Evolutionary conservation across 345 rosid species (phyloP).

Genomic region (Anacardium occidentale): DNA sequence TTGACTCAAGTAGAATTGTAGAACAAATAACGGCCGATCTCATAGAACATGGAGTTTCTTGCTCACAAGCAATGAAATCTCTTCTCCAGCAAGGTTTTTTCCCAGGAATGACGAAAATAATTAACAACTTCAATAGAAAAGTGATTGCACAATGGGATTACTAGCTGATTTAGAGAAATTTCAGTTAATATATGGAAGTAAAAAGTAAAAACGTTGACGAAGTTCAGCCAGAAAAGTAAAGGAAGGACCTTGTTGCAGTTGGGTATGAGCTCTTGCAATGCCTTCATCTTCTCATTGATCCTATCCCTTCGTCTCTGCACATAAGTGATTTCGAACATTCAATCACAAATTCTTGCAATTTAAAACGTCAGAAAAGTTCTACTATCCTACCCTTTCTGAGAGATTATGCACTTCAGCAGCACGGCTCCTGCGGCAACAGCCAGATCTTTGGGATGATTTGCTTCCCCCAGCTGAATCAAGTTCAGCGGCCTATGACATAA

Average conservation of each 20-base stretch:
- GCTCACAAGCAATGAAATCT: neutral
- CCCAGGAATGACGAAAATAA: neutral
- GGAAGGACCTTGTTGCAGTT: conserved; percentile 77
- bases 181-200: neutral
- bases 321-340: neutral
- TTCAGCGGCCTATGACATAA: conserved; percentile 39
- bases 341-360: conserved; percentile 2
- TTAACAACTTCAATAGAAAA: neutral
- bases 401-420: conserved; percentile 78
- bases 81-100: neutral
- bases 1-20: neutral
- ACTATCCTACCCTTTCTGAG: conserved; percentile 54
- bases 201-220: neutral
- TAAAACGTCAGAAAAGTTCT: neutral
- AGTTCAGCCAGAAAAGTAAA: neutral
- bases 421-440: conserved; percentile 51
- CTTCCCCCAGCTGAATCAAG: conserved; percentile 31
- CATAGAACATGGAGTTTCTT: neutral
- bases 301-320: conserved; percentile 80
- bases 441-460: conserved; percentile 40
- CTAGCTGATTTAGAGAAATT: neutral
- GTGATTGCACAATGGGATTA: neutral
- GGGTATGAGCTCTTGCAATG: conserved; percentile 88
- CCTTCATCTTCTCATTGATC: conserved; percentile 87
- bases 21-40: too few species aligned